Evolutionary conservation across 345 rosid genomes (phyloP), one percentile per base, ranked within the genome.

Genomic region (Brassica incana): DNA sequence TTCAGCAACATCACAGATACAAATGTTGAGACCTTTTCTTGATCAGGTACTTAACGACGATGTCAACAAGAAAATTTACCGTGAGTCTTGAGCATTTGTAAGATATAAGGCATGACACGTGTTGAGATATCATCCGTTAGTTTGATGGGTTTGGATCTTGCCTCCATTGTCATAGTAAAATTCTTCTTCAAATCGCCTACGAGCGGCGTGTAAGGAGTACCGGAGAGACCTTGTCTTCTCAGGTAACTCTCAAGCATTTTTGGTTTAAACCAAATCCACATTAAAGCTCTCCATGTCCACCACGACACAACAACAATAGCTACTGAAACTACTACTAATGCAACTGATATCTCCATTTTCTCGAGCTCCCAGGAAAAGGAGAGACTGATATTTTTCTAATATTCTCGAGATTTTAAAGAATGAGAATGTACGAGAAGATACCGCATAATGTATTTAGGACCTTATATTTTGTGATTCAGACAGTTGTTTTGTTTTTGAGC

Each of bases 191-290:
- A 52, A 52, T 52, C 58, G 2, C 58, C 58, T 8, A 52, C 0
- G 2, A 48, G 56, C 5, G 56, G 56, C 5, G 16, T 48, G 56
- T 48, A 48, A 48, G 56, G 56, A 14, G 56, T 48, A 11, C 56
- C 56, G 56, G 61, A 0, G 23, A 83, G 72, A 9, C 83, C 85
- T 2, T 79, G 83, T 60, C 45, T 35, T 64, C 81, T 76, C 29
- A 83, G 25, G 75, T 20, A 64, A 35, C 69, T 12, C 65, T 79
- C 85, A 0, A 83, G 73, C 70, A 35, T 68, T 73, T 73, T 80
- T 0, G 85, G 85, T 64, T 30, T 63, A 3, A 83, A 11, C 85
- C 81, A 50, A 14, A 50, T 18, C 58, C 18, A 50, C 18, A 9
- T 40, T 40, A 40, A 40, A 45, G 54, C 11, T 45, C 54, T 45